These are phyloP conservation scores for Stemphylium lycopersici DNA, from an alignment of 2,329 filamentous ascomycete genomes.

Conservation along the genomic window DNA sequence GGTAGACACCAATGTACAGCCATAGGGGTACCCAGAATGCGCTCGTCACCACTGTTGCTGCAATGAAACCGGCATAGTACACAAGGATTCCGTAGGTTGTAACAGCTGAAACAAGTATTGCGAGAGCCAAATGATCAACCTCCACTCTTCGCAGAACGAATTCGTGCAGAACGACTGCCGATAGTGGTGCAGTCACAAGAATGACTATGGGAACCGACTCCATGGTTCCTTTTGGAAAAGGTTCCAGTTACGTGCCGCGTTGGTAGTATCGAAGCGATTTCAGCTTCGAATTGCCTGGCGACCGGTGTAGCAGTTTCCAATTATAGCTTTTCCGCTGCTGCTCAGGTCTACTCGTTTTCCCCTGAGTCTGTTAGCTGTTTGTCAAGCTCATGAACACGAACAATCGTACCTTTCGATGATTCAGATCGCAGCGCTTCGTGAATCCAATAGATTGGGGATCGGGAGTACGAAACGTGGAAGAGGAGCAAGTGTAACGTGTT, in stretches of 20 bases:
- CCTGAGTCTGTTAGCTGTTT: background rate
- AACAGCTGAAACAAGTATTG: slow-evolving; percentile 14
- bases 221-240: slow-evolving; percentile 5
- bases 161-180: slow-evolving; percentile 21
- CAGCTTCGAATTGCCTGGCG: background rate
- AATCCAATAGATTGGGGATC: background rate
- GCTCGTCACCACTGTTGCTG: slow-evolving; percentile 14
- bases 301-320: background rate
- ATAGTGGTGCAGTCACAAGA: slow-evolving; percentile 13
- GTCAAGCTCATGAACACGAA: no score
- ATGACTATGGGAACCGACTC: slow-evolving; percentile 7
- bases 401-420: background rate
- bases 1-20: slow-evolving; percentile 29
- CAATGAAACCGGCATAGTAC: slow-evolving; percentile 12
- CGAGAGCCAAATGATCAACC: slow-evolving; percentile 23
- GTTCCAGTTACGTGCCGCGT: background rate
- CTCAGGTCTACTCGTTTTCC: background rate
- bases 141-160: slow-evolving; percentile 23
- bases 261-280: background rate
- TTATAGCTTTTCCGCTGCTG: background rate
- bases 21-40: slow-evolving; percentile 28
- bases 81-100: slow-evolving; percentile 16
- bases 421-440: background rate
- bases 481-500: slow-evolving; percentile 1
- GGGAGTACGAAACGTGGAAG: slow-evolving; percentile 14